These are phyloP conservation scores for Adiantum capillusveneris DNA, from an alignment of 75 land plant genomes.

Conservation along the genomic window DNA sequence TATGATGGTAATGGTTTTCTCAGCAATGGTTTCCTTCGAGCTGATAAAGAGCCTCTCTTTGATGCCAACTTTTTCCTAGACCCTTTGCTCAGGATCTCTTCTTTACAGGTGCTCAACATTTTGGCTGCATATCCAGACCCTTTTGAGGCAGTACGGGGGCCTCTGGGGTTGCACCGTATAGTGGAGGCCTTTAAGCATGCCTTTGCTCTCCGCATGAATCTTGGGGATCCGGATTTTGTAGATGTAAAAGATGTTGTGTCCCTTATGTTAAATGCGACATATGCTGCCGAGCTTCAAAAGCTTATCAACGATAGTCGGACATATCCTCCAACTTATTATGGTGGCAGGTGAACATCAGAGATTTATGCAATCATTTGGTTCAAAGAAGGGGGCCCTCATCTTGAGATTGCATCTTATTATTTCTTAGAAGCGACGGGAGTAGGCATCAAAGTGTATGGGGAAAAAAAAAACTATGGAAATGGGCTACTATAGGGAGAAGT, in stretches of 20 bases:
- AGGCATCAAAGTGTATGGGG: no score
- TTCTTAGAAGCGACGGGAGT: no score
- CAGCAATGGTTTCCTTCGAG: no score
- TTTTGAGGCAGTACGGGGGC: constrained; percentile 37
- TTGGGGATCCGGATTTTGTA: constrained; percentile 80
- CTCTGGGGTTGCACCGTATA: constrained; percentile 60
- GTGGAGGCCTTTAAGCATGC: constrained; percentile 90
- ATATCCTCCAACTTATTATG: constrained; percentile 65
- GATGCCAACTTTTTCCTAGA: no score
- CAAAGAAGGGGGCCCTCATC: no score
- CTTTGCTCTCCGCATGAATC: constrained; percentile 76
- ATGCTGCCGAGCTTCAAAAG: constrained; percentile 45
- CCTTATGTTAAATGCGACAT: constrained; percentile 68
- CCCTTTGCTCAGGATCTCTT: no score
- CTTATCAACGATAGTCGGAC: constrained; percentile 75
- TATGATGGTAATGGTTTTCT: no score
- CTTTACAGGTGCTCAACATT: constrained; percentile 49
- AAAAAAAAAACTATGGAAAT: no score
- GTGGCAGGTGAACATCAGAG: constrained; percentile 40
- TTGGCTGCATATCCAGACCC: constrained; percentile 45
- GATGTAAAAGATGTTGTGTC: constrained; percentile 24
- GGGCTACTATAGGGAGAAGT: no score
- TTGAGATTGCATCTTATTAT: no score
- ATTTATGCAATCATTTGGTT: not conserved
- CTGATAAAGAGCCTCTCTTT: no score